Base-by-base conservation (phyloP, 2,329 filamentous ascomycete species). In the Exophiala sp. region DNA sequence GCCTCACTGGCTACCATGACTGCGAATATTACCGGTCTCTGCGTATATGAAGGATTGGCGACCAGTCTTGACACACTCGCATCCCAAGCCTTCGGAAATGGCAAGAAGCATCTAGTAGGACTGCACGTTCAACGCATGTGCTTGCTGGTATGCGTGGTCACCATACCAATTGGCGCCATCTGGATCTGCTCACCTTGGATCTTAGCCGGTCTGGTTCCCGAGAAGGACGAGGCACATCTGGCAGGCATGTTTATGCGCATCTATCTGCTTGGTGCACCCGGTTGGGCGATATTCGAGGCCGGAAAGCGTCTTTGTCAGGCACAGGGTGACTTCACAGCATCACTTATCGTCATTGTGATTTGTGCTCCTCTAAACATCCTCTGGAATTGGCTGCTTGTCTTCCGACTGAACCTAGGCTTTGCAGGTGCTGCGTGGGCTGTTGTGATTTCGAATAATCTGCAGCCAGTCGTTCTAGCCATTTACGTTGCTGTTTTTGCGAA, bases 51-150 rank as follows among this genome's bases (percentile, higher is more conserved):
- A 65, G 86, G 89, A 18, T 77, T 95, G 8, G 85, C 88, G 0
- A 95, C 89, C 4, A 87, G 84, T 57, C 77, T 95, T n/a, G 90
- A 95, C 70, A 95, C 90, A 0, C 80, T 95, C 2, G 94, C 89
- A 68, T 82, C 89, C 1, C 89, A 95, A 69, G 90, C 90, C 1
- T 95, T 90, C 65, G 90, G 90, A 3, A 90, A 87, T 1, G 89
- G 89, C 0, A 87, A 86, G 66, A 90, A 86, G 65, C 85, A 89
- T 57, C 81, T 95, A 3, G 89, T 95, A 55, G 89, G 87, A 1
- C 68, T 90, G 36, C 85, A 89, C 62, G 74, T 87, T 12, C 87
- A 89, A 70, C 79, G 87, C 50, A 88, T 89, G 86, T 75, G 85
- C 1, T 83, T 77, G 65, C 87, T 90, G 66, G 76, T 89, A 2